Base-by-base conservation (phyloP, 495 filamentous ascomycete genomes). In the Cairneyella variabilis region DNA sequence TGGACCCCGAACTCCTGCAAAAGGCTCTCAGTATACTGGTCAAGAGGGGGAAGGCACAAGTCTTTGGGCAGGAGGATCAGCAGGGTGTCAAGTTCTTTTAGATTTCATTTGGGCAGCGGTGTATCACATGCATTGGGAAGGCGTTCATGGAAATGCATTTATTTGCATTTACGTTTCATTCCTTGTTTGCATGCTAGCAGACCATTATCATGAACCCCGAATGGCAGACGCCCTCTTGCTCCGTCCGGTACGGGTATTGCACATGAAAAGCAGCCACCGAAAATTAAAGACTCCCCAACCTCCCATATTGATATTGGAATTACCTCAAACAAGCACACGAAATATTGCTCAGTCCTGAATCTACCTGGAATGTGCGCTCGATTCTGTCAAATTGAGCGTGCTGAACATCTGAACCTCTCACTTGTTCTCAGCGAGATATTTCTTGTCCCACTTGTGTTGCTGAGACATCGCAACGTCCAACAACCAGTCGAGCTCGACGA, bases 1-100 rank as follows among this genome's bases (percentile, higher is more conserved):
- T 98, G 76, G 91, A 97, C 58, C 64, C 71, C 20, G 89, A 90
- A 21, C 61, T 95, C 28, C 77, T 97, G 65, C 76, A 84, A 51
- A 89, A 85, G 65, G 80, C 88, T n/a, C 71, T 98, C 16, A 74
- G 76, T 52, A 74, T 89, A 48, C 72, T 96, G 21, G 90, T 95
- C 21, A 96, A 91, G 75, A 75, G 85, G 30, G 91, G 91, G 56
- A 95, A 87, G 69, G 91, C 93, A 20, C 91, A 97, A 70, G 80
- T 97, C 11, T 97, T 98, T 74, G 92, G 92, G 17, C 70, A 76
- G 39, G 91, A 91, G 56, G 92, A 92, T 58, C 82, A 86, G 53
- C 80, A 83, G 63, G 93, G 93, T 48, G 89, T 97, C 53, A 98
- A 98, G 72, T 97, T 98, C 73, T 97, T 97, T 66, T 97, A 74